Conservation (phyloP, 2,329 filamentous ascomycete genomes). For the Aspergillus sp. region DNA sequence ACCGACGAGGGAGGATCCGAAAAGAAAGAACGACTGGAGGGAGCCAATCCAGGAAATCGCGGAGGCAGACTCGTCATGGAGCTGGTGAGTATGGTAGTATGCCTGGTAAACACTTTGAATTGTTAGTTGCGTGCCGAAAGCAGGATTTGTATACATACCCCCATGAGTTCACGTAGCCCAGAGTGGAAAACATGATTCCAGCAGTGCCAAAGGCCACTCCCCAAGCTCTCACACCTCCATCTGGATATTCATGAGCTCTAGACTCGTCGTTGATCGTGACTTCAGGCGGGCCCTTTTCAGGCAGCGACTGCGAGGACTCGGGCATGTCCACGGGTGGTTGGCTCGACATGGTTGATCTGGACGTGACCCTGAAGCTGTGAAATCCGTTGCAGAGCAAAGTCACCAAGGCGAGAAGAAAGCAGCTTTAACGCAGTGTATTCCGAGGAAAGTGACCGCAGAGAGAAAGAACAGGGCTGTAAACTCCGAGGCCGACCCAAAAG, state of each 20-base stretch:
- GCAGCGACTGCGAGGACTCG: not conserved
- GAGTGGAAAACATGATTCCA: conserved; percentile 14
- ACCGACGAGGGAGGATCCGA: conserved; percentile 41
- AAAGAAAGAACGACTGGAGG: conserved; percentile 44
- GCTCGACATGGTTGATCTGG: not conserved
- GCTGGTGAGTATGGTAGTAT: conserved; percentile 39
- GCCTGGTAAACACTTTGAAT: conserved; percentile 39
- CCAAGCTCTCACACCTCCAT: conserved; percentile 11
- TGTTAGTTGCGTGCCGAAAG: not conserved
- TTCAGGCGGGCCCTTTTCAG: not conserved
- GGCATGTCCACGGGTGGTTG: not conserved
- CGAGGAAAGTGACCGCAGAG: no score
- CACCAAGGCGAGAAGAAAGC: no score
- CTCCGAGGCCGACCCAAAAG: no score
- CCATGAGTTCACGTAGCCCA: conserved; percentile 15
- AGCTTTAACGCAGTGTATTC: no score
- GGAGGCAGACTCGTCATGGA: conserved; percentile 30
- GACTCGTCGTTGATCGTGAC: not conserved
- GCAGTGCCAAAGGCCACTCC: conserved; percentile 10
- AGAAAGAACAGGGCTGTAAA: no score
- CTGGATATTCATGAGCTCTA: not conserved
- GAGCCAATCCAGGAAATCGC: conserved; percentile 48
- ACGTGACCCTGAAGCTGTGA: not conserved
- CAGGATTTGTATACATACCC: not conserved
- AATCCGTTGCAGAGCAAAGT: no score